These are phyloP conservation scores for Xerocomus potaroensis DNA, from an alignment of 768 basidiomycete species.

Conservation along the genomic window DNA sequence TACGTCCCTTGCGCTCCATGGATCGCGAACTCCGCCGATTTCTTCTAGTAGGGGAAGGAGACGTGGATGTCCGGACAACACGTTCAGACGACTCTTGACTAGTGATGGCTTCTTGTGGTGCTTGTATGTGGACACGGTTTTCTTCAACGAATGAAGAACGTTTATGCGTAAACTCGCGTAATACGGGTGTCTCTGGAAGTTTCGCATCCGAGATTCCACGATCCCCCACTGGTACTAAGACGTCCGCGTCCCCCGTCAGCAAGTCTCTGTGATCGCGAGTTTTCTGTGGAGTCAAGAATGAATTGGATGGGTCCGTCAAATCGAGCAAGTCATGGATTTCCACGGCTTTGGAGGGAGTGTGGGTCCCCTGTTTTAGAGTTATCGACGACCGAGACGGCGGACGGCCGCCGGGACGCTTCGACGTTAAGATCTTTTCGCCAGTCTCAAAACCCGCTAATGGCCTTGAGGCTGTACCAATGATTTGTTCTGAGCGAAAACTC, in stretches of 20 bases:
- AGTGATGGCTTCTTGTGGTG: constrained; percentile 33
- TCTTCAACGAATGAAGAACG: constrained; percentile 63
- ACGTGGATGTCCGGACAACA: constrained; percentile 1
- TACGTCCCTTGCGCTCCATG: constrained; percentile 31
- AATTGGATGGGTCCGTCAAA: constrained; percentile 10
- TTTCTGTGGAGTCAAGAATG: constrained; percentile 13
- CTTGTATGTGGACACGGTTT: constrained; percentile 27
- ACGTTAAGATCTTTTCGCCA: constrained; percentile 9
- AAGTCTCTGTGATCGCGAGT: constrained; percentile 51
- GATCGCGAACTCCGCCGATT: constrained; percentile 28
- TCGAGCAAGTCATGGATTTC: constrained; percentile 17
- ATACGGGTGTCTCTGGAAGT: constrained; percentile 39
- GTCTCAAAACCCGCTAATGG: constrained; percentile 12
- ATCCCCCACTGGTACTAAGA: constrained; percentile 21
- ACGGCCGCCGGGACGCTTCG: constrained; percentile 19
- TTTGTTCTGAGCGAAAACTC: constrained; percentile 53
- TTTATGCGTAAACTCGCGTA: constrained; percentile 71
- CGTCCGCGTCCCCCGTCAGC: constrained; percentile 67
- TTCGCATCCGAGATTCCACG: constrained; percentile 11
- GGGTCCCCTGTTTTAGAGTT: constrained; percentile 46
- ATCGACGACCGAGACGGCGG: constrained; percentile 40
- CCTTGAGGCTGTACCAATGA: constrained; percentile 30
- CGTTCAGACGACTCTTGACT: constrained; percentile 14
- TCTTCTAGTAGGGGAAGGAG: constrained; percentile 22
- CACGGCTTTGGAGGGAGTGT: constrained; percentile 41